These are phyloP conservation scores for Pythium sp. DNA, from an alignment of 352 stramenopile genomes.

Conservation along the genomic window DNA sequence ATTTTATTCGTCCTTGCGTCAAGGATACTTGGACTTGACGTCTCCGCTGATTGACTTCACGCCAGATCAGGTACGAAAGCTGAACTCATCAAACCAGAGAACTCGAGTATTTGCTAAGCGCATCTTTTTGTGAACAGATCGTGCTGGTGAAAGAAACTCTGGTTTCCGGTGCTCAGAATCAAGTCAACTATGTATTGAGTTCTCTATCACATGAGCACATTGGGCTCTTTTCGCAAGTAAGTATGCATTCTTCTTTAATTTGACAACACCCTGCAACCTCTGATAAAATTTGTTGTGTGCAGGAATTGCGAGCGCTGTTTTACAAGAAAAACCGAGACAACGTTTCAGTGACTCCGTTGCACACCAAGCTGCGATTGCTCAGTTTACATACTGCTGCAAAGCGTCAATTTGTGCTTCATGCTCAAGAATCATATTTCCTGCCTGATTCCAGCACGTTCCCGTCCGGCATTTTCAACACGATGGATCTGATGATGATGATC, in stretches of 20 bases:
- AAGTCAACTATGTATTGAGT: slow-evolving; percentile 86
- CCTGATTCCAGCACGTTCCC: slow-evolving; percentile 52
- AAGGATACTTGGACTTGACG: slow-evolving; percentile 78
- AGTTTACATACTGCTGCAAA: slow-evolving; percentile 72
- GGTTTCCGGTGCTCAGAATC: slow-evolving; percentile 67
- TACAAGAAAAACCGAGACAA: slow-evolving; percentile 54
- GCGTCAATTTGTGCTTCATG: slow-evolving; percentile 57
- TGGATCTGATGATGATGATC: slow-evolving; percentile 84
- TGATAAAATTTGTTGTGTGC: background rate
- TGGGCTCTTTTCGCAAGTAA: slow-evolving; percentile 64
- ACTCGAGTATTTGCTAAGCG: background rate
- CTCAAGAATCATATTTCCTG: slow-evolving; percentile 61
- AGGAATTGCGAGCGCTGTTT: slow-evolving; percentile 78
- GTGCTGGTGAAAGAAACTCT: slow-evolving; percentile 79
- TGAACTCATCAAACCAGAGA: background rate
- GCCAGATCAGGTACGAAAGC: slow-evolving; percentile 65
- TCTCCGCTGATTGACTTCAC: slow-evolving; percentile 83
- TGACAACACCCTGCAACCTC: background rate
- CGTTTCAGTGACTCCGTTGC: slow-evolving; percentile 44
- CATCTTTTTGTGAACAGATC: slow-evolving; percentile 33
- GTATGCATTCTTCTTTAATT: background rate
- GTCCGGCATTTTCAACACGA: slow-evolving; percentile 70
- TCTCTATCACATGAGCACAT: slow-evolving; percentile 77
- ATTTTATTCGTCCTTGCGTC: slow-evolving; percentile 82
- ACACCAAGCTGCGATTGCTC: slow-evolving; percentile 73